A percentile compares a stretch with the other conserved stretches of the same genome.
phyloP scores from a whole-genome alignment of 129 eudicot genomes.

The Artemisia tridentata region DNA sequence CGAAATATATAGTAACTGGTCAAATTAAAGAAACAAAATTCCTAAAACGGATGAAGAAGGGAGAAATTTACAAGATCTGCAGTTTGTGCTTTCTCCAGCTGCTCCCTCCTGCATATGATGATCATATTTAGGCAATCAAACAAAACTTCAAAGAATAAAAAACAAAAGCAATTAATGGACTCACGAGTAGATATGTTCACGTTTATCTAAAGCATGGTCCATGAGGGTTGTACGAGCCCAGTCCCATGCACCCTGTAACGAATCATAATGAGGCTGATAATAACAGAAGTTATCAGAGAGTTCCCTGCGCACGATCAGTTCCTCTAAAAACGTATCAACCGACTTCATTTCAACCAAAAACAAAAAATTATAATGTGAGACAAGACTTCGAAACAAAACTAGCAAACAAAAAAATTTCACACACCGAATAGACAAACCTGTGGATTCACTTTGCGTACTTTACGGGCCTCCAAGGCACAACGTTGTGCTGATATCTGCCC shows the following conservation, averaged over 20 bases:
- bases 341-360: slow-evolving; percentile 48
- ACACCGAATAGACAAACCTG: slow-evolving; percentile 43
- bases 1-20: background rate
- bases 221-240: slow-evolving; percentile 91
- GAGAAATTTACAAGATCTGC: slow-evolving; percentile 75
- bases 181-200: slow-evolving; percentile 82
- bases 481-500: slow-evolving; percentile 95
- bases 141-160: background rate
- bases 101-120: slow-evolving; percentile 60
- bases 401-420: background rate
- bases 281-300: slow-evolving; percentile 93
- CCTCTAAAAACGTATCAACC: slow-evolving; percentile 91
- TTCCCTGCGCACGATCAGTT: slow-evolving; percentile 86
- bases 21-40: slow-evolving; percentile 2
- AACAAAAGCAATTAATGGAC: slow-evolving; percentile 25
- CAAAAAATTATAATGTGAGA: slow-evolving; percentile 1
- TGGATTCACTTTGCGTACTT: slow-evolving; percentile 53
- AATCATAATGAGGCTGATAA: slow-evolving; percentile 90
- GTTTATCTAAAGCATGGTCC: slow-evolving; percentile 81
- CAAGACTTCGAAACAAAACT: background rate
- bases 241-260: slow-evolving; percentile 95
- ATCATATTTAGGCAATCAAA: slow-evolving; percentile 10
- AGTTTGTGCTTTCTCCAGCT: slow-evolving; percentile 95
- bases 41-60: too few relatives aligned
- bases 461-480: slow-evolving; percentile 89